Evolutionary conservation across 179 eudicot genomes (phyloP).

Genomic region (Silene coronaria): DNA sequence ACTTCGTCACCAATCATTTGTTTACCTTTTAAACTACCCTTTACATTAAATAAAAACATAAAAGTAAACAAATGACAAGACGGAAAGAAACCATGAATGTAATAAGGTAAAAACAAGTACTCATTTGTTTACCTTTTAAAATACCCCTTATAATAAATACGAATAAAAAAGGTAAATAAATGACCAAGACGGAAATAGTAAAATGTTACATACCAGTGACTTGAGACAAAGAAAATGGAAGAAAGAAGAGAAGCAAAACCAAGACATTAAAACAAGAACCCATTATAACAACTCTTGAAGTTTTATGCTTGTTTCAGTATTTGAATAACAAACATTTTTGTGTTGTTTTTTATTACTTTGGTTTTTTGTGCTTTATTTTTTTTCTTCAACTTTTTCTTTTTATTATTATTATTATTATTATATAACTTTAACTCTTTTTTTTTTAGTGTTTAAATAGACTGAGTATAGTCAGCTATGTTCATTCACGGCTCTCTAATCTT

Average conservation of each 20-base stretch:
- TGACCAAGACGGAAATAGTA: too few relatives aligned
- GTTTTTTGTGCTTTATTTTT: slow-evolving; percentile 18
- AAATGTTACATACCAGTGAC: slow-evolving; percentile 50
- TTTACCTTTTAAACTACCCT: too few relatives aligned
- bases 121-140: too few relatives aligned
- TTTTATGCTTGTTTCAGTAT: slow-evolving; percentile 18
- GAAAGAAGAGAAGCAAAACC: slow-evolving; percentile 34
- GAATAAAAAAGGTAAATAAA: too few relatives aligned
- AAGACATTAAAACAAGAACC: slow-evolving; percentile 30
- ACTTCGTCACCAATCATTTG: too few relatives aligned
- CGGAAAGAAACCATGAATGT: too few relatives aligned
- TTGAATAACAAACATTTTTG: slow-evolving; percentile 22
- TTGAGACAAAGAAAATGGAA: slow-evolving; percentile 43
- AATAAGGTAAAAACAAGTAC: too few relatives aligned
- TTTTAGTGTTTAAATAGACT: neutral
- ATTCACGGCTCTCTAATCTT: slow-evolving; percentile 21
- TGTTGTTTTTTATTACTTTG: slow-evolving; percentile 9
- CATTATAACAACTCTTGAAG: slow-evolving; percentile 34
- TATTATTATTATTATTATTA: too few relatives aligned
- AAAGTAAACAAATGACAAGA: too few relatives aligned
- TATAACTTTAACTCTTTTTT: slow-evolving; percentile 11
- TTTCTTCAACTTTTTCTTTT: slow-evolving; percentile 8
- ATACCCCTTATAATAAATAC: too few relatives aligned
- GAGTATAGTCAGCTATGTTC: slow-evolving; percentile 11
- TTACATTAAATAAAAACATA: too few relatives aligned